Percentiles rank a stretch among this genome's conserved stretches.
phyloP scores from a whole-genome alignment of 495 filamentous ascomycete species.

The Neurospora sp. region DNA sequence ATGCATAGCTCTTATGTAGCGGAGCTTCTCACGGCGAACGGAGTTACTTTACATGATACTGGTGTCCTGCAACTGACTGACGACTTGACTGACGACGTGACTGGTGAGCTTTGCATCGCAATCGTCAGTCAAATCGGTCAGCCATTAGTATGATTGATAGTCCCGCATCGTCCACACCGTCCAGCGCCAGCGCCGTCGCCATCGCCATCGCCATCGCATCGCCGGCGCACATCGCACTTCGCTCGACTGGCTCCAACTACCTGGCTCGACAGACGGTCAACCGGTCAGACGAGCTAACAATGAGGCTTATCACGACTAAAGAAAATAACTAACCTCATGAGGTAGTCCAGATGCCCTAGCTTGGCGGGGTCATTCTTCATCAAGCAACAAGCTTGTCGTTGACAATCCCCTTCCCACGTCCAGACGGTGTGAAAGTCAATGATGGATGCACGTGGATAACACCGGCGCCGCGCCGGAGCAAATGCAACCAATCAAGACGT shows the following conservation, averaged over 20 bases:
- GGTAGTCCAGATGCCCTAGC: background rate
- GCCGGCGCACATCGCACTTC: background rate
- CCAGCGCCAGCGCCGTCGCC: background rate
- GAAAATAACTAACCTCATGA: background rate
- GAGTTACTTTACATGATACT: background rate
- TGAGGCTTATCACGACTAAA: background rate
- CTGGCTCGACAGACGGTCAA: background rate
- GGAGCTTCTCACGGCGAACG: background rate
- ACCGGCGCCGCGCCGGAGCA: background rate
- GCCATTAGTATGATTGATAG: background rate
- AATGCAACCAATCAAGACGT: background rate
- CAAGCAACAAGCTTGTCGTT: background rate
- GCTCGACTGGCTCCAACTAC: background rate
- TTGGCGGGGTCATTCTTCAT: background rate
- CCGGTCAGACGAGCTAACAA: background rate
- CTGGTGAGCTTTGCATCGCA: background rate
- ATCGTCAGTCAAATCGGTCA: background rate
- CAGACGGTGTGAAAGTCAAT: background rate
- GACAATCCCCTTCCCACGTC: background rate
- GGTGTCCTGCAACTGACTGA: background rate
- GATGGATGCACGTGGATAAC: background rate
- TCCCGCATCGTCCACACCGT: background rate
- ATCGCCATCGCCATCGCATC: background rate
- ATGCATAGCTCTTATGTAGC: background rate
- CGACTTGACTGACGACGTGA: background rate